These are phyloP conservation scores for Zygosaccharomyces pseudobailii DNA, from an alignment of 1,139 yeast species.

Conservation along the genomic window DNA sequence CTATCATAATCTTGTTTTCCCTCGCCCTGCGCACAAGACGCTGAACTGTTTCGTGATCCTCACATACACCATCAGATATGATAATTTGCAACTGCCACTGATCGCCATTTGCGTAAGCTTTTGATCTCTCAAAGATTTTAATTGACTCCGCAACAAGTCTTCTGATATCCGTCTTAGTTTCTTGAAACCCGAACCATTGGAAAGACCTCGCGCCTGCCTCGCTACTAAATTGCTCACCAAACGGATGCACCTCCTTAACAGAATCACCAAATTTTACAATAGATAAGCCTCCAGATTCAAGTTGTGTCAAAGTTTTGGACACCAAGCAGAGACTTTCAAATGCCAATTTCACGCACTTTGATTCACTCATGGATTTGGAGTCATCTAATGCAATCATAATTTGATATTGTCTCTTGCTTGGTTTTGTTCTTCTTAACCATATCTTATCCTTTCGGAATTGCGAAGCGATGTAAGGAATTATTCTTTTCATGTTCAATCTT, in stretches of 20 bases:
- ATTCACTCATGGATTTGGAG: constrained; percentile 95
- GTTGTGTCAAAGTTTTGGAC: constrained; percentile 85
- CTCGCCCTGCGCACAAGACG: constrained; percentile 86
- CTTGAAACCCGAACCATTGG: constrained; percentile 89
- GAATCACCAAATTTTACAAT: constrained; percentile 88
- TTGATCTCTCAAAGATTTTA: constrained; percentile 63
- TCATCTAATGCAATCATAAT: constrained; percentile 97
- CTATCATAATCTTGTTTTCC: constrained; percentile 90
- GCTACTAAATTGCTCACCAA: constrained; percentile 75
- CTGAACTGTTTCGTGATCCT: constrained; percentile 79
- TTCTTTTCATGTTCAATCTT: constrained; percentile 93
- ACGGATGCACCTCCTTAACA: constrained; percentile 82
- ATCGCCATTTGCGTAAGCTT: constrained; percentile 52
- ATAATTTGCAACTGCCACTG: constrained; percentile 93
- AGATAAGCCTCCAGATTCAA: constrained; percentile 91
- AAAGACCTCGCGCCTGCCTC: constrained; percentile 81
- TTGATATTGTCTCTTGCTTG: constrained; percentile 95
- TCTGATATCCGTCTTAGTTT: constrained; percentile 78
- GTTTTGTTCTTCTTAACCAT: constrained; percentile 97
- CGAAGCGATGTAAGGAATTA: constrained; percentile 95
- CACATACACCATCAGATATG: constrained; percentile 94
- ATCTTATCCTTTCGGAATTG: constrained; percentile 97
- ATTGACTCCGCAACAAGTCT: constrained; percentile 69
- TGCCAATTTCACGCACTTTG: constrained; percentile 83
- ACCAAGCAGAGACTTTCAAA: constrained; percentile 93